These are phyloP conservation scores for Ogataea glucozyma DNA, from an alignment of 805 yeast genomes.

Conservation along the genomic window DNA sequence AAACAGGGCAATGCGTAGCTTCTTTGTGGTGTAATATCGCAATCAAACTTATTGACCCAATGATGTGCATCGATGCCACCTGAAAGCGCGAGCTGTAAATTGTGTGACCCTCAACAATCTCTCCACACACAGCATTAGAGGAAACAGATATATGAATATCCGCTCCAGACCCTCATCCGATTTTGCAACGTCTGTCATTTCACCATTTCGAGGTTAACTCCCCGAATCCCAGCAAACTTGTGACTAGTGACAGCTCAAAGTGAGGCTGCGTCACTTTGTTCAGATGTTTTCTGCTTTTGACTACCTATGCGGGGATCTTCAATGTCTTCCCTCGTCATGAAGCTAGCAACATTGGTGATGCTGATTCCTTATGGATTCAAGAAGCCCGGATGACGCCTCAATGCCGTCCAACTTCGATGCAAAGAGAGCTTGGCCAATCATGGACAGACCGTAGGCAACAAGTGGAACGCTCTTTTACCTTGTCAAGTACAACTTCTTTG, in stretches of 20 bases:
- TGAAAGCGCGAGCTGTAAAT: too few species aligned
- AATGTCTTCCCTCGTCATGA: not conserved
- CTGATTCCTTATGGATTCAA: constrained; percentile 9
- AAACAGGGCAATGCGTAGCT: too few species aligned
- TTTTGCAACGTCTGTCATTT: not conserved
- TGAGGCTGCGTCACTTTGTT: constrained; percentile 8
- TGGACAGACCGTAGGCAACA: constrained; percentile 10
- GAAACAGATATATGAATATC: not conserved
- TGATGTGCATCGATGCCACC: too few species aligned
- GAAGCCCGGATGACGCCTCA: constrained; percentile 8
- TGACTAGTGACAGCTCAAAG: constrained; percentile 10
- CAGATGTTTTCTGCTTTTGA: constrained; percentile 1
- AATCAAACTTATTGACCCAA: too few species aligned
- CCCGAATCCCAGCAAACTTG: constrained; percentile 5
- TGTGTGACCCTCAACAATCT: constrained; percentile 9
- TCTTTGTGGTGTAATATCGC: too few species aligned
- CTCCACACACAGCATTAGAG: constrained; percentile 7
- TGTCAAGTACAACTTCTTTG: constrained; percentile 5
- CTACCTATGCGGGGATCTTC: not conserved
- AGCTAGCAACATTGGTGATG: constrained; percentile 5
- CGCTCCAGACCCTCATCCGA: not conserved
- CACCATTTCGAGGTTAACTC: constrained; percentile 5
- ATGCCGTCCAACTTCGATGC: constrained; percentile 7
- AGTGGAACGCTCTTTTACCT: constrained; percentile 2
- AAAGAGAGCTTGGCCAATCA: constrained; percentile 8